Base-by-base conservation (phyloP, 148 eudicot species). In the Rhododendron griersonianum region DNA sequence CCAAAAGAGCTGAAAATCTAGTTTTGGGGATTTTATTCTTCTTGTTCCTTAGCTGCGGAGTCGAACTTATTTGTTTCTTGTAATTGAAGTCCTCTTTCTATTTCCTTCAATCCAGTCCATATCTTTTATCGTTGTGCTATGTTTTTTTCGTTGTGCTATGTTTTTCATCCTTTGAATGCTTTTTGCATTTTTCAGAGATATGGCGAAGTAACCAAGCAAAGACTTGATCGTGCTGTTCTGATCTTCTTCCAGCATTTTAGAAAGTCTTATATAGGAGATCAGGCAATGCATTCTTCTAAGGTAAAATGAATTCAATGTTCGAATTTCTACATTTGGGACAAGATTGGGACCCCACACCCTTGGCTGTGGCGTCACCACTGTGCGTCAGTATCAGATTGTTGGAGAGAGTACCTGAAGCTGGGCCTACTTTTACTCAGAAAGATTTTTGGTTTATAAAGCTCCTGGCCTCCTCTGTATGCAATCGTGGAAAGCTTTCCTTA, bases 221-320 rank as follows among this genome's bases (percentile, higher is more conserved):
- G 98, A 88, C 97, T 96, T 80, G 99, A 95, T 86, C 98, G 92
- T 85, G 96, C 98, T 48, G 88, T 96, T 81, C 91, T 96, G 53
- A 90, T 93, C 53, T 96, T 94, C 88, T 95, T 95, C 80, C 93
- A 92, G 55, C 89, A 91, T 85, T 92, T 96, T 87, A 91, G 93
- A 87, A 92, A 91, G 88, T 92, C 92, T 82, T 95, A 93, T 87
- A 88, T 96, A 44, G 99, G 98, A 81, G 98, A 95, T 67, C 94
- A 93, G 84, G 91, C 95, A 18, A 92, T 93, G 91, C 93, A 95
- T 87, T 90, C 95, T 78, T 91, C 95, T n/a, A 96, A 95, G 99
- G 99, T 95, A 90, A 89, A 61, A 81, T 10, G 48, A 83, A 14
- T 28, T 33, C 51, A 86, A 35, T 75, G 65, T 71, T 69, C 37